phyloP scores from a whole-genome alignment of 1,284 basidiomycete genomes.

The Leccinum subspadiceum region DNA sequence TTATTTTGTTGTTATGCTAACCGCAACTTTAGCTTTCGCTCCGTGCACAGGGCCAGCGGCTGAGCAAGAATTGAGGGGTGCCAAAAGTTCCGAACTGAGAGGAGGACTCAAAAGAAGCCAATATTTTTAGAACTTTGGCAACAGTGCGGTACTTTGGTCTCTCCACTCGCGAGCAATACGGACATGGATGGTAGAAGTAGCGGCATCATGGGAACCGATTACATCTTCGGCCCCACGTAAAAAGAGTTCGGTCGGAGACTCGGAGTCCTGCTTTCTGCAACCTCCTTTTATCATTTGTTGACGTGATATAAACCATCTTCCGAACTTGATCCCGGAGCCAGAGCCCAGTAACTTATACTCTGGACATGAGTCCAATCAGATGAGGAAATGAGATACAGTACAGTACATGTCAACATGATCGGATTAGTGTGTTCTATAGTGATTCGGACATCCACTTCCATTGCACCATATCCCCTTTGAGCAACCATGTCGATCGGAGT shows the following conservation, averaged over 20 bases:
- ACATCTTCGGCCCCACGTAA: constrained; percentile 23
- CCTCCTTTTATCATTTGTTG: background rate
- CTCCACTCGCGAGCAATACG: background rate
- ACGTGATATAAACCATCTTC: background rate
- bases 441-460: constrained; percentile 14
- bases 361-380: background rate
- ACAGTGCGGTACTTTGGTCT: background rate
- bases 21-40: background rate
- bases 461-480: constrained; percentile 15
- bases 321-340: background rate
- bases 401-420: background rate
- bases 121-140: background rate
- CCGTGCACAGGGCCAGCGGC: constrained; percentile 2
- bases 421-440: background rate
- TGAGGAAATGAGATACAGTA: background rate
- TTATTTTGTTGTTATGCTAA: constrained; percentile 5
- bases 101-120: background rate
- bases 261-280: background rate
- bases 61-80: background rate
- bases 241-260: constrained; percentile 1
- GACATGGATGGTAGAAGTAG: background rate
- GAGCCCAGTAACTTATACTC: background rate
- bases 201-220: constrained; percentile 18
- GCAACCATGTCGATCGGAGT: constrained; percentile 14
- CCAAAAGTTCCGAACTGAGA: constrained; percentile 13